Base-by-base conservation (phyloP, 1,139 yeast species). In the Blastobotrys raffinosifermentans region DNA sequence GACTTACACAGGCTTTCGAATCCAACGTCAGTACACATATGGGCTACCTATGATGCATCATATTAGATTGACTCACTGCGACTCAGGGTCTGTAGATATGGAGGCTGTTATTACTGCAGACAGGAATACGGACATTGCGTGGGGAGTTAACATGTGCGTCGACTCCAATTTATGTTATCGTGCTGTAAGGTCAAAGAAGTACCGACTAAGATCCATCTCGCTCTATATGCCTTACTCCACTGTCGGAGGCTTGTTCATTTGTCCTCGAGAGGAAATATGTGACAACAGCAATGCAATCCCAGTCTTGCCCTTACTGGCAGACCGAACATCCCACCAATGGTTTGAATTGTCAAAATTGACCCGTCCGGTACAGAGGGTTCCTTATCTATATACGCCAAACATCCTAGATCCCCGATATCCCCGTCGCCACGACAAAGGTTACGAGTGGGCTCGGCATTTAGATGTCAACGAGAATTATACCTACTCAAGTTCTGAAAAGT, bases 171-270 rank as follows among this genome's bases (percentile, higher is more conserved):
- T 60, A 11, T 79, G 86, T 46, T 80, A 69, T 50, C 76, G 80
- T 44, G 59, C 80, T 45, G 84, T 86, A 1, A 64, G 91, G 43
- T 61, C 80, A 21, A 73, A 73, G 51, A 72, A 75, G 50, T 81
- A 77, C 49, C 76, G 78, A 1, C 55, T 57, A 22, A 61, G 81
- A 33, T 57, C 68, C 17, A 46, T 73, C 23, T 65, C 72, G 4
- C 55, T 78, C 14, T 80, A 70, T 49, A 60, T 75, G 18, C 86
- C 89, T 0, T 64, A 67, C 31, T 70, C 80, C 0, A 70, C 75
- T 57, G 74, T 82, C 1, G 93, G 93, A 4, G 89, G 80, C 0
- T 47, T 82, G 5, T 82, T 69, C 53, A 70, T 70, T 45, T 78
- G 85, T 50, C 63, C 69, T 2, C 45, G 71, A 1, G 53, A 66